Conservation (phyloP, 192 early-diverging fungal species). For the Powellomyces hirtus region DNA sequence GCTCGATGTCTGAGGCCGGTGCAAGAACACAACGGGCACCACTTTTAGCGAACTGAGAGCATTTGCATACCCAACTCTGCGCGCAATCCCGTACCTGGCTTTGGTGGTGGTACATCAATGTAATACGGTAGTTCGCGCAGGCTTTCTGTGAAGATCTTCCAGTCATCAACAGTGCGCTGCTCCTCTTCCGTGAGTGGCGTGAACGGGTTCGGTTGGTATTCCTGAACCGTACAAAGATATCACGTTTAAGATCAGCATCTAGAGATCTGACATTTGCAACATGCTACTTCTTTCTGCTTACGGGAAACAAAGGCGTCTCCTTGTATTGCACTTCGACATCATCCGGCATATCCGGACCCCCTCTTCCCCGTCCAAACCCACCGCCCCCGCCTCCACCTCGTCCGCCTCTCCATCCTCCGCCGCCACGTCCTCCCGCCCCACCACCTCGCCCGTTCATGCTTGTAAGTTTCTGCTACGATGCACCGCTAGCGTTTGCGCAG, state of each 20-base stretch:
- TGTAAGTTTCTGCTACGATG: too few species aligned
- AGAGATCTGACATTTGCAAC: too few species aligned
- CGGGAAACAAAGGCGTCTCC: constrained; percentile 17
- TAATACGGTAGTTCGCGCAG: constrained; percentile 17
- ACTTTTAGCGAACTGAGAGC: neutral
- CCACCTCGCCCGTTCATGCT: too few species aligned
- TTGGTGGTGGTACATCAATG: constrained; percentile 22
- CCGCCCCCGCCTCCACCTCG: constrained; percentile 9
- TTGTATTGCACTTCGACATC: neutral
- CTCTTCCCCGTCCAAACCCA: neutral
- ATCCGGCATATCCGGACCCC: constrained; percentile 12
- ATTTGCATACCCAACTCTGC: too few species aligned
- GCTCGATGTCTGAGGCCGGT: constrained; percentile 14
- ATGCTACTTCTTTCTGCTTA: neutral
- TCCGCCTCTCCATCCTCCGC: constrained; percentile 20
- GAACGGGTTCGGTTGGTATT: constrained; percentile 20
- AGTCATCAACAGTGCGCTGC: neutral
- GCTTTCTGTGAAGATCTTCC: constrained; percentile 4
- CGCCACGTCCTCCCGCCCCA: constrained; percentile 6
- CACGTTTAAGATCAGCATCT: neutral
- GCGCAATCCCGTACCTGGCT: constrained; percentile 10
- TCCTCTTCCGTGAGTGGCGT: neutral
- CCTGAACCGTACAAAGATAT: neutral
- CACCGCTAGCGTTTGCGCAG: too few species aligned
- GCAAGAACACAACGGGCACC: neutral